Evolutionary conservation across 2,329 filamentous ascomycete genomes (phyloP).

Genomic region (Aspergillus candidus): DNA sequence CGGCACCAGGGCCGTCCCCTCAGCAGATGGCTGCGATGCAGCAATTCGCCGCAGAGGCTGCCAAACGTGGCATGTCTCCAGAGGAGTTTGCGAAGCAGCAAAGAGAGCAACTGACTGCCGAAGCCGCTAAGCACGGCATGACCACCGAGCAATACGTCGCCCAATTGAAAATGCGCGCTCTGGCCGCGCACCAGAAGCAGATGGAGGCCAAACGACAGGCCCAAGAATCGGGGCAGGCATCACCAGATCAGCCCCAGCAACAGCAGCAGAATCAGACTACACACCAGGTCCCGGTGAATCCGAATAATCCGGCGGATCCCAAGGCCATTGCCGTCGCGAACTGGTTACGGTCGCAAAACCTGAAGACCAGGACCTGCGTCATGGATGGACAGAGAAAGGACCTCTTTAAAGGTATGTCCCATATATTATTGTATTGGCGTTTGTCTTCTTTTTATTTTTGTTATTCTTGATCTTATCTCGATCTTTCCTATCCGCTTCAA

Average conservation of each 20-base stretch:
- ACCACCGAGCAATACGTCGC: conserved; percentile 47
- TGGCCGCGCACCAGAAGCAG: conserved; percentile 39
- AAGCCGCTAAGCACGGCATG: conserved; percentile 47
- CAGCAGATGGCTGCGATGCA: conserved; percentile 84
- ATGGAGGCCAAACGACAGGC: conserved; percentile 31
- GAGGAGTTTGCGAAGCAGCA: conserved; percentile 70
- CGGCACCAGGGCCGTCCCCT: conserved; percentile 55
- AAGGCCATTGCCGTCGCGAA: conserved; percentile 82
- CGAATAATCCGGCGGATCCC: conserved; percentile 67
- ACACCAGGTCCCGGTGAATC: conserved; percentile 45
- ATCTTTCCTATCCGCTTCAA: no score
- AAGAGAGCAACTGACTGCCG: conserved; percentile 40
- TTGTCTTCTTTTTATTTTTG: not conserved
- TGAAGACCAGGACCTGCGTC: conserved; percentile 87
- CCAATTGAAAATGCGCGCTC: conserved; percentile 42
- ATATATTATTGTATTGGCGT: not conserved
- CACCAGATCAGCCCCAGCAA: conserved; percentile 30
- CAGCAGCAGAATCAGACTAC: conserved; percentile 30
- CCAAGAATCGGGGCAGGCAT: conserved; percentile 37
- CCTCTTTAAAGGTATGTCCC: conserved; percentile 76
- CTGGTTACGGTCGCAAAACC: conserved; percentile 74
- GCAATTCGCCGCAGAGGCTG: conserved; percentile 74
- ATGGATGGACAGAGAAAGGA: conserved; percentile 95
- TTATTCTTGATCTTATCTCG: not conserved
- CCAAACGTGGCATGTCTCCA: conserved; percentile 76